A percentile compares a stretch with the other conserved stretches of the same genome.
Conservation (phyloP, 441 rosid genomes). For the Aleurites moluccanus region DNA sequence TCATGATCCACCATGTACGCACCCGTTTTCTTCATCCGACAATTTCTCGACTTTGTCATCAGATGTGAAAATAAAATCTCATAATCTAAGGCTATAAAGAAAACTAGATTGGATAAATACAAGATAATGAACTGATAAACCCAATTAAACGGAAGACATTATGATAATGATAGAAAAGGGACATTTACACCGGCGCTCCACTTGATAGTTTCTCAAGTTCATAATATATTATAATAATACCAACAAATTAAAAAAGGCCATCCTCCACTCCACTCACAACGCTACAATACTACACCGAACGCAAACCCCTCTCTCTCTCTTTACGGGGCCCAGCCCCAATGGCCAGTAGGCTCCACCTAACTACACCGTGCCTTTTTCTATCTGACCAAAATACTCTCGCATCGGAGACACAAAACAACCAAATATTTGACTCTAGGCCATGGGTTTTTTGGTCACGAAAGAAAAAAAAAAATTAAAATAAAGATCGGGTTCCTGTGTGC, state of each 20-base stretch:
- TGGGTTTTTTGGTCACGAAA: neutral
- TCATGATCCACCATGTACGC: neutral
- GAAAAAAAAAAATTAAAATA: neutral
- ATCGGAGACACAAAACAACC: neutral
- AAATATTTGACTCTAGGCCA: neutral
- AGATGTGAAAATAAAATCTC: neutral
- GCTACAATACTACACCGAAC: neutral
- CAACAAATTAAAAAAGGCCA: neutral
- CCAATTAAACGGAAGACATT: neutral
- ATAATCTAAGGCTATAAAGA: neutral
- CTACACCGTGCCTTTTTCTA: neutral
- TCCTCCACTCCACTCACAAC: neutral
- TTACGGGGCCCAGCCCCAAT: conserved; percentile 10
- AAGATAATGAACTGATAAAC: neutral
- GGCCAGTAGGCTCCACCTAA: conserved; percentile 17
- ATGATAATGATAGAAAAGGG: neutral
- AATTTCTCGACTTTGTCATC: too few species aligned
- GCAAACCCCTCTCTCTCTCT: neutral
- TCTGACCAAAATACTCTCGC: conserved; percentile 21
- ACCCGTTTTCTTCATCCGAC: neutral
- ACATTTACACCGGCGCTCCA: conserved; percentile 17
- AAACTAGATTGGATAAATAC: neutral
- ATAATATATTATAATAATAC: neutral
- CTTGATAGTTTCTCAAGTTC: conserved; percentile 16
- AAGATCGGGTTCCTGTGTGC: neutral